phyloP scores from a whole-genome alignment of 176 grass and related monocot species.

The Avena atlantica region DNA sequence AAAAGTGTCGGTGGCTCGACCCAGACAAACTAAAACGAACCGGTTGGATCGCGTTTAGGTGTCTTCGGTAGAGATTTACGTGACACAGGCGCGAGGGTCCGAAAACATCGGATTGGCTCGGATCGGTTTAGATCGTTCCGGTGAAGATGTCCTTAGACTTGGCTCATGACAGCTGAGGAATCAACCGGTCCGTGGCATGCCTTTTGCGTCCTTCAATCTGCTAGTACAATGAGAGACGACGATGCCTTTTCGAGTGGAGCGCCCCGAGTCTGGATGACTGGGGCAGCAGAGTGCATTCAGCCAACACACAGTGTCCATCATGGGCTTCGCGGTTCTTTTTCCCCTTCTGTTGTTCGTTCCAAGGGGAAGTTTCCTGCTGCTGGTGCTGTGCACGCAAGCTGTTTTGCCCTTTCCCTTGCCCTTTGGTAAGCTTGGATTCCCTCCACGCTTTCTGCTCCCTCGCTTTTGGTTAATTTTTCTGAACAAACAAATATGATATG shows the following conservation, averaged over 20 bases:
- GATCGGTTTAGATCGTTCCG: too few species aligned
- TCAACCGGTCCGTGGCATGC: too few species aligned
- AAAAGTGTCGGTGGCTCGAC: too few species aligned
- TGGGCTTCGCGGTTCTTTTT: conserved; percentile 34
- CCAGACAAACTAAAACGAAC: too few species aligned
- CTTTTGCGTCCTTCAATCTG: too few species aligned
- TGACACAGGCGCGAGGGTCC: too few species aligned
- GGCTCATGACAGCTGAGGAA: neutral
- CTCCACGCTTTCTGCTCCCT: neutral
- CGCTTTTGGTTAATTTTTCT: neutral
- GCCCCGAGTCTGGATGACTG: neutral
- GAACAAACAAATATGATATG: neutral
- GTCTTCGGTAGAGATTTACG: too few species aligned
- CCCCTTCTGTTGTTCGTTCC: neutral
- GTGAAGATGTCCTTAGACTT: neutral
- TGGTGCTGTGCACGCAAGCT: neutral
- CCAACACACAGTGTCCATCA: neutral
- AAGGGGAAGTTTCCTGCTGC: conserved; percentile 29
- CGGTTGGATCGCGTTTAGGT: too few species aligned
- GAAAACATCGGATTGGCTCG: too few species aligned
- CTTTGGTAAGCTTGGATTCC: neutral
- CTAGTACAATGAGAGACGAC: neutral
- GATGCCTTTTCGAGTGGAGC: neutral
- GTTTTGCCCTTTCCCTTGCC: neutral
- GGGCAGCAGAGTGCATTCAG: conserved; percentile 16